Conservation (phyloP, 768 basidiomycete genomes). For the Phlebiopsis gigantea region DNA sequence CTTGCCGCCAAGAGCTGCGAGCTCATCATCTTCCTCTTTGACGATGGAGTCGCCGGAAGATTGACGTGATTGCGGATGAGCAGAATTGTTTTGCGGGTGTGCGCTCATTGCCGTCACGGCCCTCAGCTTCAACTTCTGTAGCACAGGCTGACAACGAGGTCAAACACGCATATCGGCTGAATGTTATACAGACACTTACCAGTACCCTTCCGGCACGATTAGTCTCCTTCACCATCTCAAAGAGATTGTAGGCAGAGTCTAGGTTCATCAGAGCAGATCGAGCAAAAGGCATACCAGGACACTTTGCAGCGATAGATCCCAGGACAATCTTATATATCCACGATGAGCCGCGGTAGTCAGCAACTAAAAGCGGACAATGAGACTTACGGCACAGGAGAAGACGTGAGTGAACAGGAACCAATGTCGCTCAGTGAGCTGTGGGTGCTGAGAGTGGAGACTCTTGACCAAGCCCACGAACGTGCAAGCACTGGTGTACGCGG, state of each 20-base stretch:
- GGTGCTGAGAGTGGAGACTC: constrained; percentile 61
- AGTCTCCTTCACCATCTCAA: constrained; percentile 48
- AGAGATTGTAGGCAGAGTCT: constrained; percentile 57
- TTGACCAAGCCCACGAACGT: constrained; percentile 62
- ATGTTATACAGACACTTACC: constrained; percentile 31
- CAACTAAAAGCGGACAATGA: background rate
- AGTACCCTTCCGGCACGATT: constrained; percentile 54
- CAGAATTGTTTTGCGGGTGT: constrained; percentile 22
- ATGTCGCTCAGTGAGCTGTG: constrained; percentile 61
- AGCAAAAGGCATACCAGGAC: constrained; percentile 55
- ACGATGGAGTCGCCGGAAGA: constrained; percentile 33
- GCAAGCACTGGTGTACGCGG: constrained; percentile 65
- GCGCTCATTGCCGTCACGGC: constrained; percentile 35
- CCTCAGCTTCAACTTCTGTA: constrained; percentile 50
- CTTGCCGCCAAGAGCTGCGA: constrained; percentile 57
- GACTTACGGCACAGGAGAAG: constrained; percentile 58
- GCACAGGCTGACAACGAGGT: constrained; percentile 47
- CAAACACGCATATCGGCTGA: background rate
- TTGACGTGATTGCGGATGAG: constrained; percentile 22
- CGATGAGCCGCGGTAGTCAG: background rate
- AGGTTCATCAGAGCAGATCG: constrained; percentile 63
- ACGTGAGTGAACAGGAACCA: constrained; percentile 73
- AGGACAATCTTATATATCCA: constrained; percentile 48
- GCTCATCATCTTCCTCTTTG: constrained; percentile 58
- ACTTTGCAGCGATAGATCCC: constrained; percentile 62